Base-by-base conservation (phyloP, 345 rosid species). In the Anacardium occidentale region DNA sequence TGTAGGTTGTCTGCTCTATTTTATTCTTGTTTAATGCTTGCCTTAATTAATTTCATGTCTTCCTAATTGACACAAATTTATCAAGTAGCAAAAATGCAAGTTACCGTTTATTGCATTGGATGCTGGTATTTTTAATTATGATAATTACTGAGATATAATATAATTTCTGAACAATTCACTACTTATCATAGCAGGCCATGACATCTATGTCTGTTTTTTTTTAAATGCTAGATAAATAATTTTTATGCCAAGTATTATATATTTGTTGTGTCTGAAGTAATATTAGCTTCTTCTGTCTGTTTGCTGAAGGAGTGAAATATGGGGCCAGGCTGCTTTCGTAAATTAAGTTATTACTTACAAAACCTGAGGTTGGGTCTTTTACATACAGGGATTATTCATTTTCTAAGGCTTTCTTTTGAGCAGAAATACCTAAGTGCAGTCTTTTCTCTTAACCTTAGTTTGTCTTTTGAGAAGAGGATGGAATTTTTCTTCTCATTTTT, bases 1-100 rank as follows among this genome's bases (percentile, higher is more conserved):
- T 67, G 98, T 90, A 83, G 81, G 79, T 63, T 55, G 75, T 66
- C 70, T 44, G 64, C 59, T 40, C 25, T 55, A 47, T 24, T 61
- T 68, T 25, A 32, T 54, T 48, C 50, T 34, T 14, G 5, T 51
- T 11, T 26, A 48, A 32, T 71, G 20, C n/a, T 9, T 61, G 48
- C 59, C 13, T 13, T 15, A 22, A 61, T 50, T 59, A 47, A 61
- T 48, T 61, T 29, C 58, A 17, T 29, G 4, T 6, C 15, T 14
- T 13, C 20, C 25, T 42, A 26, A 25, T 51, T 10, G 1, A 15
- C 7, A 48, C 21, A 65, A 13, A 26, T 13, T 70, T 57, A 17
- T 45, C 55, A 17, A 32, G 57, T 48, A 10, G 2, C 60, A 60
- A 56, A 56, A 42, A 5, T n/a, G 15, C 22, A 62, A 32, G 50